A percentile compares a stretch with the other conserved stretches of the same genome.
Conservation (phyloP, 129 eudicot species). For the Sambucus nigra region DNA sequence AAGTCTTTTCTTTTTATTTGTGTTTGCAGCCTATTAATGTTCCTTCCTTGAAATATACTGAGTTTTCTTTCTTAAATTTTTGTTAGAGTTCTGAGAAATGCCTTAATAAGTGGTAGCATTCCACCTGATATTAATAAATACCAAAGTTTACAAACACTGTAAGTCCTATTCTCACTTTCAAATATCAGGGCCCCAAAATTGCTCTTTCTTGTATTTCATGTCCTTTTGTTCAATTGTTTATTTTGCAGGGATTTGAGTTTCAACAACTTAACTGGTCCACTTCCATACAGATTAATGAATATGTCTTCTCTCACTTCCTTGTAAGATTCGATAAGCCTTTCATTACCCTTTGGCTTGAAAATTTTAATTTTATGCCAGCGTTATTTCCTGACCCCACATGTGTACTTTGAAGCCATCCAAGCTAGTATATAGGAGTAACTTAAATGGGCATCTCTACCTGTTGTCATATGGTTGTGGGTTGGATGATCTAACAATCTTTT, state of each 20-base stretch:
- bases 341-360: background rate
- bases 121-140: slow-evolving; percentile 33
- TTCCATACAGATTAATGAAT: slow-evolving; percentile 53
- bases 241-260: slow-evolving; percentile 71
- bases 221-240: slow-evolving; percentile 4
- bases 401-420: no score
- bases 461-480: no score
- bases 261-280: slow-evolving; percentile 52
- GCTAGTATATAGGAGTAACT: no score
- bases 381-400: no score
- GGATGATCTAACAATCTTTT: slow-evolving; percentile 4
- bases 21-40: background rate
- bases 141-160: slow-evolving; percentile 35
- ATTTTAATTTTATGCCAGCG: background rate
- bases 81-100: slow-evolving; percentile 43
- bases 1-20: slow-evolving; percentile 5
- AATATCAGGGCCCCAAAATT: background rate
- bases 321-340: slow-evolving; percentile 29
- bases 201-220: slow-evolving; percentile 6
- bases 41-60: background rate
- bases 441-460: no score
- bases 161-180: slow-evolving; percentile 19
- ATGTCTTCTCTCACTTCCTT: slow-evolving; percentile 40
- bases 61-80: slow-evolving; percentile 10
- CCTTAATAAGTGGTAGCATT: slow-evolving; percentile 51